Conservation (phyloP, 768 basidiomycete species). For the Dioszegia crocea region DNA sequence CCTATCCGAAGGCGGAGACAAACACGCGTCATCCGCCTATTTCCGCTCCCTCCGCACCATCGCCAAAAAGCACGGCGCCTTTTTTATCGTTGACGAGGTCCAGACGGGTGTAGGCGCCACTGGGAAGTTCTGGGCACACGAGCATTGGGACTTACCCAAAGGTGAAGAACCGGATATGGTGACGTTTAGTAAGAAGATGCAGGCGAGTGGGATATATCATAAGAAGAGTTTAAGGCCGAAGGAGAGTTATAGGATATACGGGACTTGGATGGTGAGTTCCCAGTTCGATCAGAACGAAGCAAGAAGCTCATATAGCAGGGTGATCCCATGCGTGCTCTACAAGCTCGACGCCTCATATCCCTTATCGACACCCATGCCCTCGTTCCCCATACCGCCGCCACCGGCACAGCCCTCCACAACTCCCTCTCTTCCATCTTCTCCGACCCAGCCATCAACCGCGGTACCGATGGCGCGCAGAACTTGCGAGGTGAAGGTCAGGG, state of each 20-base stretch:
- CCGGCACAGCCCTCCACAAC: conserved; percentile 42
- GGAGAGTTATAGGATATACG: conserved; percentile 47
- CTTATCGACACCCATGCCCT: conserved; percentile 50
- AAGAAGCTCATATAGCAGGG: conserved; percentile 49
- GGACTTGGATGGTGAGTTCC: conserved; percentile 24
- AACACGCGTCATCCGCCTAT: conserved; percentile 51
- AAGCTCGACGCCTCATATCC: conserved; percentile 49
- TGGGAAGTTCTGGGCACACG: conserved; percentile 54
- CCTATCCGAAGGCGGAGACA: conserved; percentile 53
- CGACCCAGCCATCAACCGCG: conserved; percentile 16
- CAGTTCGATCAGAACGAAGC: too few species aligned
- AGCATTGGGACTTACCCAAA: conserved; percentile 49
- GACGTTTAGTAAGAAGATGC: conserved; percentile 53
- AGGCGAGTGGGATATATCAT: conserved; percentile 53
- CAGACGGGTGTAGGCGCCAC: conserved; percentile 54
- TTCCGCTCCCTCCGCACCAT: conserved; percentile 50
- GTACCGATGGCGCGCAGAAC: conserved; percentile 16
- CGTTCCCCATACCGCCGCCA: conserved; percentile 46
- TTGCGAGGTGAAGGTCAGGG: conserved; percentile 49
- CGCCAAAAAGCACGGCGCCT: conserved; percentile 51
- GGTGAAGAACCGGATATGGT: conserved; percentile 51
- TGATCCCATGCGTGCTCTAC: conserved; percentile 50
- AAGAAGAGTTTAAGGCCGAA: conserved; percentile 46
- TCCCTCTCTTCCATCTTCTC: conserved; percentile 26
- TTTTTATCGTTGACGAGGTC: conserved; percentile 52